Conservation (phyloP, 1,139 yeast species). For the Yamadazyma kanchanaburiensis region DNA sequence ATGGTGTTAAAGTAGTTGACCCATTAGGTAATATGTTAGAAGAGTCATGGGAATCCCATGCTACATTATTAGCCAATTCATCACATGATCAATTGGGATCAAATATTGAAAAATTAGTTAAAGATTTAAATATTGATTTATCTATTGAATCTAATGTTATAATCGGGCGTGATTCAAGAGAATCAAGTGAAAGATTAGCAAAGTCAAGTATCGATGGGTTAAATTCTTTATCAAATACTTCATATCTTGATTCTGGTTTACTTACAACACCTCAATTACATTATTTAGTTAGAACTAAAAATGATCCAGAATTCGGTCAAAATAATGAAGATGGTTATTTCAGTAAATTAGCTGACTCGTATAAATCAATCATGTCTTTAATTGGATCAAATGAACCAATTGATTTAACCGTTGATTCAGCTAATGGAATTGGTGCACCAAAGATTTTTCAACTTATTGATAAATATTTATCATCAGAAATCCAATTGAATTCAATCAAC, state of each 20-base stretch:
- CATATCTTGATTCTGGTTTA: constrained; percentile 57
- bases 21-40: constrained; percentile 94
- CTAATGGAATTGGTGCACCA: constrained; percentile 95
- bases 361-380: constrained; percentile 27
- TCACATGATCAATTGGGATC: constrained; percentile 32
- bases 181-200: constrained; percentile 68
- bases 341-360: constrained; percentile 49
- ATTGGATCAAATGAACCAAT: constrained; percentile 21
- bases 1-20: constrained; percentile 94
- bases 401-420: constrained; percentile 72
- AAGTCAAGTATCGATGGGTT: constrained; percentile 69
- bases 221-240: constrained; percentile 42
- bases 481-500: constrained; percentile 55
- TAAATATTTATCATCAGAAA: constrained; percentile 35
- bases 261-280: constrained; percentile 95
- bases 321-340: constrained; percentile 72
- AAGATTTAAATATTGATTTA: constrained; percentile 38
- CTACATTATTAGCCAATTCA: constrained; percentile 78
- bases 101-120: constrained; percentile 24
- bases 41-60: constrained; percentile 78
- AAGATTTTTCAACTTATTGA: constrained; percentile 53
- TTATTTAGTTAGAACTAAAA: constrained; percentile 72
- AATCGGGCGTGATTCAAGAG: constrained; percentile 73
- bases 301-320: constrained; percentile 61
- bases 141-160: constrained; percentile 36